Percentiles rank a stretch among this genome's conserved stretches.
phyloP scores from a whole-genome alignment of 169 alveolate genomes.

The Cyclospora cayetanensis region DNA sequence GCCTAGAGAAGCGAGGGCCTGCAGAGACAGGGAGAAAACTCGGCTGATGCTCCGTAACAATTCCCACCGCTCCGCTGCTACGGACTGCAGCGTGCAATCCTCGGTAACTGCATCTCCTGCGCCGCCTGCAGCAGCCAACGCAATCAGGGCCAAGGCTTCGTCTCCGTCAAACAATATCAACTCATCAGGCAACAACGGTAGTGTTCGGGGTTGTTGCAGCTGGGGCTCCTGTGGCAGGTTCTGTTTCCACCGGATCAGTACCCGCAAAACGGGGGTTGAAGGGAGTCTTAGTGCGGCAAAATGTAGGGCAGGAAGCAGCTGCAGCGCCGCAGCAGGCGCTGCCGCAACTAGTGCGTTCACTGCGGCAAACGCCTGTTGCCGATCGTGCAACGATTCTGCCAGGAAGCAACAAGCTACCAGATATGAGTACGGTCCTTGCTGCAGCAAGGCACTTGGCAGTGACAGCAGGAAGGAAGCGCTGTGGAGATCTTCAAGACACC shows the following conservation, averaged over 20 bases:
- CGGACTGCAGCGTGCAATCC: not conserved
- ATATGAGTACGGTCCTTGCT: not conserved
- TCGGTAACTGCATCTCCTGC: not conserved
- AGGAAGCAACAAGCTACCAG: not conserved
- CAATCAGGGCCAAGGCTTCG: not conserved
- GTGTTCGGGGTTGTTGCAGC: not conserved
- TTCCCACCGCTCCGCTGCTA: not conserved
- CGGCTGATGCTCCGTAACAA: not conserved
- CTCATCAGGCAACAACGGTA: not conserved
- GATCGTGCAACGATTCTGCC: not conserved
- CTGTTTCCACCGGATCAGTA: not conserved
- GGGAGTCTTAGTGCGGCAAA: constrained; percentile 17
- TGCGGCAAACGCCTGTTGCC: constrained; percentile 1
- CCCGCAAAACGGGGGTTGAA: not conserved
- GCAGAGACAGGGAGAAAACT: not conserved
- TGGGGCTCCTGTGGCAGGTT: not conserved
- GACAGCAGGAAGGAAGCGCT: not conserved
- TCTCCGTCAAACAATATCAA: not conserved
- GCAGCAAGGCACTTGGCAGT: not conserved
- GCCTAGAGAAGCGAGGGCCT: constrained; percentile 39
- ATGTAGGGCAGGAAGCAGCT: not conserved
- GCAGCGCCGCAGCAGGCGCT: not conserved
- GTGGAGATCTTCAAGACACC: not conserved
- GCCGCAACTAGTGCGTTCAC: not conserved
- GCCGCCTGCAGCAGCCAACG: not conserved